Evolutionary conservation across 192 early-diverging fungal species (phyloP), one percentile per base, ranked within the genome.

Genomic region (Coemansia sp.): DNA sequence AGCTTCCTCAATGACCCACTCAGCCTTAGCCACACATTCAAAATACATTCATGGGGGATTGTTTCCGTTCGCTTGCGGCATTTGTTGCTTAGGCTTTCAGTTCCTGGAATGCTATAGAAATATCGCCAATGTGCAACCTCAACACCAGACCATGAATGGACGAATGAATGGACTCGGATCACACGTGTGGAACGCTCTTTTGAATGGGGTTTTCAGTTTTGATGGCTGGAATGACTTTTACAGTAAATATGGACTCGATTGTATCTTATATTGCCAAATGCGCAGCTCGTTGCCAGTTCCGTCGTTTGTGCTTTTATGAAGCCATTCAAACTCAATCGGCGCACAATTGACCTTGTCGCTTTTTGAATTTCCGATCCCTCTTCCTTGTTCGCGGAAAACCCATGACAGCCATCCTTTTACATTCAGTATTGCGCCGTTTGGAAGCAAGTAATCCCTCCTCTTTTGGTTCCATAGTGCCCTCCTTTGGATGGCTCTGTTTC

Each of bases 311-410:
- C 34, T 53, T 53, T 30, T 29, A 19, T 17, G 15, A 54, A 31
- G 28, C 52, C 48, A 50, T 50, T 50, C 48, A 50, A 50, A 25
- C 15, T 15, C 10, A 50, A 50, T 50, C 48, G 19, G 48, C 13
- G 41, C 41, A 19, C 41, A 44, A 44, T 50, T 29, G n/a, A 36
- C 4, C 7, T 11, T 36, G n/a, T 29, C 19, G 3, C n/a, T 30
- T 29, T n/a, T 30, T 17, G 15, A 9, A 31, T 54, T 30, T 19
- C 52, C 52, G 52, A 33, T 54, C 52, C 52, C 29, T 54, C 25
- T 25, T 50, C 45, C 4, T 48, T 48, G 41, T 44, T n/a, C 41
- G 15, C 15, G n/a, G n/a, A 2, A 44, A n/a, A 44, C 41, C n/a
- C n/a, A 17, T 44, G n/a, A n/a, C n/a, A n/a, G n/a, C n/a, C n/a